These are phyloP conservation scores for Gnaphalium uliginosum DNA, from an alignment of 129 eudicot genomes.

Conservation along the genomic window DNA sequence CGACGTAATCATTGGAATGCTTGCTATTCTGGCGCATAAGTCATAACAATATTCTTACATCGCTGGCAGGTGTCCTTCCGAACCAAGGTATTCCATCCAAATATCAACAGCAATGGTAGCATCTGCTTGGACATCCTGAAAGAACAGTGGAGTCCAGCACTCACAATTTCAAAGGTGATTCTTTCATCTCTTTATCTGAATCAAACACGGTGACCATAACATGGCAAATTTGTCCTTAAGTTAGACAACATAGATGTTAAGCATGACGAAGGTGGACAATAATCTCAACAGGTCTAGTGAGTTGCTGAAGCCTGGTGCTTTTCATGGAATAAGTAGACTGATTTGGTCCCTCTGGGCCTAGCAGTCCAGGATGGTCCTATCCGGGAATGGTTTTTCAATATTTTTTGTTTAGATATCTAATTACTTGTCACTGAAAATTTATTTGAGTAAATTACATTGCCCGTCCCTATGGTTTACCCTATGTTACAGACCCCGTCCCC, in stretches of 20 bases:
- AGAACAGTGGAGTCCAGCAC: constrained; percentile 94
- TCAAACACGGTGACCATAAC: background rate
- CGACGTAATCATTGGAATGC: background rate
- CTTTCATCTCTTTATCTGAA: background rate
- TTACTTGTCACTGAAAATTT: too few relatives aligned
- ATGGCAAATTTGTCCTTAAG: background rate
- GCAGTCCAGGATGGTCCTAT: too few relatives aligned
- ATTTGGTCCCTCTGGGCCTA: background rate
- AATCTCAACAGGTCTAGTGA: background rate
- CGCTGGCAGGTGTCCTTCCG: constrained; percentile 65
- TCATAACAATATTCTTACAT: background rate
- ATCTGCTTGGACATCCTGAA: constrained; percentile 80
- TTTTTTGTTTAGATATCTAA: too few relatives aligned
- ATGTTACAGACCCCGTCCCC: too few relatives aligned
- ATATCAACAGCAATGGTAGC: constrained; percentile 80
- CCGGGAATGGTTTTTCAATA: too few relatives aligned
- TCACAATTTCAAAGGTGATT: constrained; percentile 71
- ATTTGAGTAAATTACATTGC: too few relatives aligned
- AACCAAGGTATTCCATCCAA: constrained; percentile 79
- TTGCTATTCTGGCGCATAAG: background rate
- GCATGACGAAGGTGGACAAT: background rate
- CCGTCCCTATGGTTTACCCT: too few relatives aligned
- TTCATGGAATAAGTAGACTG: background rate
- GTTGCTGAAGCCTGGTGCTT: background rate
- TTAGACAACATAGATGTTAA: background rate